These are phyloP conservation scores for Trichoderma afroharzianum DNA, from an alignment of 2,329 filamentous ascomycete species.

Conservation along the genomic window DNA sequence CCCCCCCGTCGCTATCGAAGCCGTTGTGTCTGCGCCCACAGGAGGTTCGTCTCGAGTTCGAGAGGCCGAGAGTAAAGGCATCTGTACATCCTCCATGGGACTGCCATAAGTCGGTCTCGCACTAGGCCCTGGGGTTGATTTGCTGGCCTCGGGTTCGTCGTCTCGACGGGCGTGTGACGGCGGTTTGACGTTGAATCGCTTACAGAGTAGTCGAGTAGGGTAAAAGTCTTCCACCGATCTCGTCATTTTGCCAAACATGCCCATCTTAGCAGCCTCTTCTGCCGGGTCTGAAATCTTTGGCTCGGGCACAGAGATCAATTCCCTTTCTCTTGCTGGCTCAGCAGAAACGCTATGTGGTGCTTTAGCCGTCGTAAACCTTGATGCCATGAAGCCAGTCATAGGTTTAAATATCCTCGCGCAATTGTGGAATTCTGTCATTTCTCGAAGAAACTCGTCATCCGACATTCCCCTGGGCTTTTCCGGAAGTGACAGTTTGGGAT, in stretches of 20 bases:
- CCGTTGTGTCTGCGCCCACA: not conserved
- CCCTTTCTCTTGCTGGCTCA: slow-evolving; percentile 19
- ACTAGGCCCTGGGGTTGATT: not conserved
- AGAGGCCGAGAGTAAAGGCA: not conserved
- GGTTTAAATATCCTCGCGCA: slow-evolving; percentile 78
- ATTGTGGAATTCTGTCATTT: slow-evolving; percentile 70
- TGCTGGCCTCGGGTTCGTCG: slow-evolving; percentile 30
- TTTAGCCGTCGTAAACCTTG: slow-evolving; percentile 77
- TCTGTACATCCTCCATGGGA: slow-evolving; percentile 5
- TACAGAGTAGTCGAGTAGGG: slow-evolving; percentile 83
- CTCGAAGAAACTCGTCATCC: slow-evolving; percentile 73
- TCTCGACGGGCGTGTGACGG: slow-evolving; percentile 65
- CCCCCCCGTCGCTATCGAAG: not conserved
- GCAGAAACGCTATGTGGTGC: slow-evolving; percentile 34
- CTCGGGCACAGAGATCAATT: slow-evolving; percentile 31
- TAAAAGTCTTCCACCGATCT: slow-evolving; percentile 68
- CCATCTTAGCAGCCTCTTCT: slow-evolving; percentile 79
- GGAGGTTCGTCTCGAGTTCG: not conserved
- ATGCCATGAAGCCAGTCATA: slow-evolving; percentile 88
- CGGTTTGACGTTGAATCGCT: slow-evolving; percentile 83
- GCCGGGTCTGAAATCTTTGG: slow-evolving; percentile 60
- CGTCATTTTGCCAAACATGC: slow-evolving; percentile 92
- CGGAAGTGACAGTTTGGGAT: slow-evolving; percentile 47
- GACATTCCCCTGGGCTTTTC: slow-evolving; percentile 40
- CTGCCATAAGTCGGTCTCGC: not conserved